Evolutionary conservation across 208 protist genomes (phyloP), one percentile per base, ranked within the genome.

Genomic region (Leishmania amazonensis): DNA sequence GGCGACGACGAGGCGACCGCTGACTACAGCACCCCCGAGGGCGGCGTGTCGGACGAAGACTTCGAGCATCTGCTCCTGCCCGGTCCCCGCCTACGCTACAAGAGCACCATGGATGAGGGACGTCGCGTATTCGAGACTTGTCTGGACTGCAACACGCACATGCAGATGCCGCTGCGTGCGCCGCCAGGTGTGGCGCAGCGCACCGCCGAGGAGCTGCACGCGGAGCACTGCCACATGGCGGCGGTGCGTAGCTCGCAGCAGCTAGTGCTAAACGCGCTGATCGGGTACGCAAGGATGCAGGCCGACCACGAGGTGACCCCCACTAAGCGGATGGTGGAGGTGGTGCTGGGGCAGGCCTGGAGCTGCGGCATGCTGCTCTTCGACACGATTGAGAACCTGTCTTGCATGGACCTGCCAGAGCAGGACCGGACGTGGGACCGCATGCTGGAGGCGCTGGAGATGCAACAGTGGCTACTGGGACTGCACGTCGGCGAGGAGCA

Each of bases 401-500:
- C 90, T n/a, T 93, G 92, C 88, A 76, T 85, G 49, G 93, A 96
- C 82, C 58, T 96, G 81, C 90, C 91, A 60, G 78, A 88, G 67
- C 60, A 49, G 60, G 92, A 96, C 79, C 87, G 91, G 3, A 90
- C 83, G 75, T 98, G 95, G 96, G 83, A 93, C 78, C 89, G 90
- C 68, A 81, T 93, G 78, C 80, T 94, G 58, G 85, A 94, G 74
- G 88, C 94, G 51, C 87, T 97, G 40, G 89, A 97, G 87, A 73
- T 96, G 79, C 94, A 98, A 83, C 88, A 96, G 85, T 96, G 93
- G 94, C 73, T 98, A 15, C 85, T 97, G 51, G 88, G 91, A 77
- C 88, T 98, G 71, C 96, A 97, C 80, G 88, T 96, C n/a, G 94
- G 96, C 47, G 94, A 98, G 87, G 94, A 98, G 82, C 93, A 97